These are phyloP conservation scores for Halenospora varia DNA, from an alignment of 495 filamentous ascomycete genomes.

Conservation along the genomic window DNA sequence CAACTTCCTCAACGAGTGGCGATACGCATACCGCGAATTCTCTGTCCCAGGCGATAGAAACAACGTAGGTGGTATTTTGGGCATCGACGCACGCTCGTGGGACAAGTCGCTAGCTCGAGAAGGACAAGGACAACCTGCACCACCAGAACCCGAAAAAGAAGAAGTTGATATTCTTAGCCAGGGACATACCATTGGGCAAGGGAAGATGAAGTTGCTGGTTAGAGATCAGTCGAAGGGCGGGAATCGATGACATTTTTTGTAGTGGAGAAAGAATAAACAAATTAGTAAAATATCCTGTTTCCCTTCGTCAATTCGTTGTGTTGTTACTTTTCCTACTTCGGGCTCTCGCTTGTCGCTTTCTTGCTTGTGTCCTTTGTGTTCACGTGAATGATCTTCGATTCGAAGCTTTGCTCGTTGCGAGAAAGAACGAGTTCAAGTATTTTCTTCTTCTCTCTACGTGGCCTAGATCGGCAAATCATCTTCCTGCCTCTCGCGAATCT, in stretches of 20 bases:
- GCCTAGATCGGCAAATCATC: too few relatives aligned
- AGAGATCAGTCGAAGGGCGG: conserved; percentile 46
- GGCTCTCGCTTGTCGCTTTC: too few relatives aligned
- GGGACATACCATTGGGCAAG: conserved; percentile 55
- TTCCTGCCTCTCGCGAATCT: too few relatives aligned
- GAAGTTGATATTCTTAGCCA: conserved; percentile 56
- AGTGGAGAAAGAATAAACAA: conserved; percentile 16
- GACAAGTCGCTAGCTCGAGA: conserved; percentile 63
- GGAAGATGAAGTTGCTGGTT: conserved; percentile 56
- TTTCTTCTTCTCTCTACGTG: too few relatives aligned
- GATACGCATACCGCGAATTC: conserved; percentile 94
- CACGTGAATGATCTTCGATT: too few relatives aligned
- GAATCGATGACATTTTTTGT: conserved; percentile 15
- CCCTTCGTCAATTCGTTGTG: too few relatives aligned
- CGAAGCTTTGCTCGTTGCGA: too few relatives aligned
- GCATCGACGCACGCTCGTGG: conserved; percentile 87
- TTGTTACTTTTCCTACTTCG: too few relatives aligned
- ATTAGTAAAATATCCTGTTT: conserved; percentile 14
- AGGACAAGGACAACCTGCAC: conserved; percentile 23
- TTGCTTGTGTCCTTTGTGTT: too few relatives aligned
- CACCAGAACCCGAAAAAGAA: conserved; percentile 28
- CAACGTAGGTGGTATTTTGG: conserved; percentile 89
- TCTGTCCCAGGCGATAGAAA: conserved; percentile 87
- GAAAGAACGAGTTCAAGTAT: too few relatives aligned
- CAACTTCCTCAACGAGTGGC: conserved; percentile 89